Conservation (phyloP, 176 grass and related monocot species). For the Hyparrhenia diplandra region DNA sequence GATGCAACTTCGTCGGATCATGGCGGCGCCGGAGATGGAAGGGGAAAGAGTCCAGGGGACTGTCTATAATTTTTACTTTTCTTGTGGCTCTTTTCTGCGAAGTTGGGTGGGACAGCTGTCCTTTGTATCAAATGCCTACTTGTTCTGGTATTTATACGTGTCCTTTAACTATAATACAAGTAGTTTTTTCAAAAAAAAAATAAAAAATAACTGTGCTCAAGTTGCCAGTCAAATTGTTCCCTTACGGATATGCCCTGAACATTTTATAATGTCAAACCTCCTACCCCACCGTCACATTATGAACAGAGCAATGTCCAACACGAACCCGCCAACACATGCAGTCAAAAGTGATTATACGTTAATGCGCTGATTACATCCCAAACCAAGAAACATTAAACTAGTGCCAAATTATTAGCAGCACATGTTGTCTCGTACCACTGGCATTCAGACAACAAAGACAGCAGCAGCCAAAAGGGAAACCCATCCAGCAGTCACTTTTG, state of each 20-base stretch:
- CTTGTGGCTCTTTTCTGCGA: too few relatives aligned
- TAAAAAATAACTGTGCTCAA: too few relatives aligned
- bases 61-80: too few relatives aligned
- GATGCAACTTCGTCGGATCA: too few relatives aligned
- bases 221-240: neutral
- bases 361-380: constrained; percentile 12
- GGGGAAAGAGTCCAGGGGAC: too few relatives aligned
- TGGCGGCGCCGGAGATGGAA: too few relatives aligned
- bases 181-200: too few relatives aligned
- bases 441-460: neutral
- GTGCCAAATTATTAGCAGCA: neutral
- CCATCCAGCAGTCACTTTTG: neutral
- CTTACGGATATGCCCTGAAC: neutral
- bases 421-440: neutral
- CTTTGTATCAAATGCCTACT: too few relatives aligned
- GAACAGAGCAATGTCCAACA: neutral
- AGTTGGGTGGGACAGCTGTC: too few relatives aligned
- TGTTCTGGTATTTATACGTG: too few relatives aligned
- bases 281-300: neutral
- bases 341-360: neutral
- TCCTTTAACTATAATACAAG: too few relatives aligned
- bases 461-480: neutral
- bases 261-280: neutral
- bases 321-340: neutral
- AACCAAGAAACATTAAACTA: neutral